Evolutionary conservation across 2,329 filamentous ascomycete species (phyloP), one percentile per base, ranked within the genome.

Genomic region (Colletotrichum navitas): DNA sequence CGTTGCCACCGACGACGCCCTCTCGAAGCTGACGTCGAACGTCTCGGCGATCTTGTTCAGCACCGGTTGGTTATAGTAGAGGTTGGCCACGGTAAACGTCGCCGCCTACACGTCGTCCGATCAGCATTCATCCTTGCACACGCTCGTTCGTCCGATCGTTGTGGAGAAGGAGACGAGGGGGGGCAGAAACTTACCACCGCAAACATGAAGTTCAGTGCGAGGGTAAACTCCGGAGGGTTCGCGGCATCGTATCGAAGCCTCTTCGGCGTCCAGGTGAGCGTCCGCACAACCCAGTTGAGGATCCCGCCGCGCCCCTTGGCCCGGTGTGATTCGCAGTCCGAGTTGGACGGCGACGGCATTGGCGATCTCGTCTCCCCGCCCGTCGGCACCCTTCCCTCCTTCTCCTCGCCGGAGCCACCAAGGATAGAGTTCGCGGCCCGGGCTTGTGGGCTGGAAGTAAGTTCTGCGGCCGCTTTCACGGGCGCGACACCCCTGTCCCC

Each of bases 31-130:
- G 59, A 95, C 91, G 64, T 86, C 77, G 77, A 96, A 95, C 21
- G 92, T 91, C 12, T 85, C 79, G 0, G 93, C 93, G 51, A 96
- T 85, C 62, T 92, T 88, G 77, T 94, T 94, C 32, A 95, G 83
- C 58, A 95, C 93, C 0, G 93, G 92, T 76, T 95, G 93, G 71
- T 88, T 93, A 80, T 95, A 94, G 81, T 95, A 95, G 3, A 95
- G 83, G 75, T 95, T 95, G 24, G 93, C 93, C 8, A 95, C 93
- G 0, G 92, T 93, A 74, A 94, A 90, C 5, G 90, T 87, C 0
- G 83, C 82, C 3, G 87, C 81, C 87, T 89, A 29, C 55, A 29
- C 55, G 34, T 7, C 3, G 12, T 0, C 21, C 21, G 18, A 7
- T 68, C 24, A 63, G 64, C 32, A 59, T 12, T 18, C 18, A n/a